These are phyloP conservation scores for Kazachstania martiniae DNA, from an alignment of 805 yeast genomes.

Conservation along the genomic window DNA sequence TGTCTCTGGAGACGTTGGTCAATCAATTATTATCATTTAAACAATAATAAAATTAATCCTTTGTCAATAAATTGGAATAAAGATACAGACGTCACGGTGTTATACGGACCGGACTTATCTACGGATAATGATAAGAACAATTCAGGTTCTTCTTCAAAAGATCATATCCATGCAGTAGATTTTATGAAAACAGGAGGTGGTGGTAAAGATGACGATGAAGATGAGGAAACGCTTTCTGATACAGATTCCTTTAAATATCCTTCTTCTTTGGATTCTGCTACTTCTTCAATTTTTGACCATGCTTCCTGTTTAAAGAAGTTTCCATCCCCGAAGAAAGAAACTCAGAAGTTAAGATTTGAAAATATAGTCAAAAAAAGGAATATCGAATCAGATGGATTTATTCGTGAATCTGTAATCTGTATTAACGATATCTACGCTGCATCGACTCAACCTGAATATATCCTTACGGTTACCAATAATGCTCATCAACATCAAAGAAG, in stretches of 20 bases:
- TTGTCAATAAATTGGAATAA: conserved; percentile 86
- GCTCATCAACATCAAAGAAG: too few species aligned
- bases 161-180: too few species aligned
- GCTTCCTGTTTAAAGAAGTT: neutral
- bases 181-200: too few species aligned
- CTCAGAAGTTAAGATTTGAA: conserved; percentile 9
- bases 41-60: conserved; percentile 59
- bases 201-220: too few species aligned
- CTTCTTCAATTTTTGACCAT: neutral
- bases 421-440: too few species aligned
- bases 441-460: too few species aligned
- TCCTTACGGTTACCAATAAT: too few species aligned
- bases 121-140: neutral
- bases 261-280: too few species aligned
- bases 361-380: conserved; percentile 15
- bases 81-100: conserved; percentile 88
- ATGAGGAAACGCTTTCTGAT: too few species aligned
- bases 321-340: neutral
- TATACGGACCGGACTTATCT: conserved; percentile 63
- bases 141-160: too few species aligned
- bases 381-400: conserved; percentile 12
- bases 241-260: neutral
- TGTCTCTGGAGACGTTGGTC: conserved; percentile 98
- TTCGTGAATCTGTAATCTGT: conserved; percentile 8
- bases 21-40: conserved; percentile 52